phyloP scores from a whole-genome alignment of 352 stramenopile species.

The Globisporangium echinulatum region DNA sequence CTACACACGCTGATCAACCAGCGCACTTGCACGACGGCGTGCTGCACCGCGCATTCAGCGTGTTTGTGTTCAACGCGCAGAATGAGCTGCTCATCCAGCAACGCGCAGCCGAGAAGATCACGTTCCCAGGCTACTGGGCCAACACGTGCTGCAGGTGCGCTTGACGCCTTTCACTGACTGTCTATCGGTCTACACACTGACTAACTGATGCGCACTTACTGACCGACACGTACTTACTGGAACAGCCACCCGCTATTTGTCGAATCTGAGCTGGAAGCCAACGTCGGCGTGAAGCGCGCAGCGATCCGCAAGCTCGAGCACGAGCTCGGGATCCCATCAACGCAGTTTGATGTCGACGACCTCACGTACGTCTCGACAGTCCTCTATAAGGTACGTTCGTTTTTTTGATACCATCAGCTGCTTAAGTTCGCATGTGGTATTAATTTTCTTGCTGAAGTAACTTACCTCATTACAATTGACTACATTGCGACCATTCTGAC shows the following conservation, averaged over 20 bases:
- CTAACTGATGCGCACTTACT: background rate
- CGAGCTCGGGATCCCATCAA: constrained; percentile 93
- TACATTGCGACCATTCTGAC: no score
- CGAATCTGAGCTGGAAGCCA: constrained; percentile 82
- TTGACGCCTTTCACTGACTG: background rate
- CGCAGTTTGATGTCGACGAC: constrained; percentile 67
- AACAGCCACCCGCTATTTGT: constrained; percentile 92
- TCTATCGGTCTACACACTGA: background rate
- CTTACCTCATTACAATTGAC: no score
- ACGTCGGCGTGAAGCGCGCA: constrained; percentile 86
- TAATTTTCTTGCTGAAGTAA: no score
- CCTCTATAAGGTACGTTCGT: constrained; percentile 93
- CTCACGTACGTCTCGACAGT: constrained; percentile 97
- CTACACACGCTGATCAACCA: constrained; percentile 7
- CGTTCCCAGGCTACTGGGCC: constrained; percentile 98
- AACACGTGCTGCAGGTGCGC: constrained; percentile 97
- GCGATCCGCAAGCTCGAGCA: constrained; percentile 98
- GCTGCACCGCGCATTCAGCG: constrained; percentile 79
- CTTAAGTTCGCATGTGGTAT: background rate
- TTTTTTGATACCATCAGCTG: background rate
- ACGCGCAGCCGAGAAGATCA: constrained; percentile 96
- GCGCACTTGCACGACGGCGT: constrained; percentile 72
- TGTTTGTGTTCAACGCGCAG: constrained; percentile 85
- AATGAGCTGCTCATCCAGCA: constrained; percentile 88
- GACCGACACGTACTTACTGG: background rate